Evolutionary conservation across 1,284 basidiomycete species (phyloP), one percentile per base, ranked within the genome.

Genomic region (Sparassis latifolia): DNA sequence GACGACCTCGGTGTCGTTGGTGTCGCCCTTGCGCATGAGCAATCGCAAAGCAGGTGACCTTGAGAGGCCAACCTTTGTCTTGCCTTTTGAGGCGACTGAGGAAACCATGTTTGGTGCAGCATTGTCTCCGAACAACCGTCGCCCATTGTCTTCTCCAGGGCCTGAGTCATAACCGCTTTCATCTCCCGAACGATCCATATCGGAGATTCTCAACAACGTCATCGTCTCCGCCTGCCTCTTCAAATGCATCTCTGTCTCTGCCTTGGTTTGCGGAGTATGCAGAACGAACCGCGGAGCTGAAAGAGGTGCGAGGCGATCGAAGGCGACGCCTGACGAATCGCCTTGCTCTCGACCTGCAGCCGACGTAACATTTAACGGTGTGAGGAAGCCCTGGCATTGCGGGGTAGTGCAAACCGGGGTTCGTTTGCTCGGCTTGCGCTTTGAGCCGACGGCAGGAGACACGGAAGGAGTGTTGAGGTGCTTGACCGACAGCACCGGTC

Each of bases 371-470:
- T 54, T 60, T 35, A 71, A 62, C 27, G 69, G 69, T 10, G 69
- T 70, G 50, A 66, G 60, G 30, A 63, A 58, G 10, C 65, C 59
- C 44, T 58, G 62, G 2, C 61, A 59, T 5, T 61, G 60, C 30
- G 67, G 66, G 4, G 77, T 72, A 33, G 76, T 69, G 45, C 80
- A 72, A 44, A 71, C 69, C 6, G 82, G 78, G 1, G 77, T 78
- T 28, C 81, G 80, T 64, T 86, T 87, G 57, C 85, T 78, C 28
- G 81, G 80, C 64, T 86, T 87, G 57, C 85, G 79, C 65, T 88
- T 87, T 3, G 75, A 77, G 35, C 84, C 81, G 42, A 54, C 50
- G 51, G 65, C 53, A 20, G 57, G 42, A 27, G 57, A 44, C 39
- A 55, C 49, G 30, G 55, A 10, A 41, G 47, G 41, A 30, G 52